Conservation (phyloP, 371 early-diverging fungal genomes). For the Mucor irregularis region DNA sequence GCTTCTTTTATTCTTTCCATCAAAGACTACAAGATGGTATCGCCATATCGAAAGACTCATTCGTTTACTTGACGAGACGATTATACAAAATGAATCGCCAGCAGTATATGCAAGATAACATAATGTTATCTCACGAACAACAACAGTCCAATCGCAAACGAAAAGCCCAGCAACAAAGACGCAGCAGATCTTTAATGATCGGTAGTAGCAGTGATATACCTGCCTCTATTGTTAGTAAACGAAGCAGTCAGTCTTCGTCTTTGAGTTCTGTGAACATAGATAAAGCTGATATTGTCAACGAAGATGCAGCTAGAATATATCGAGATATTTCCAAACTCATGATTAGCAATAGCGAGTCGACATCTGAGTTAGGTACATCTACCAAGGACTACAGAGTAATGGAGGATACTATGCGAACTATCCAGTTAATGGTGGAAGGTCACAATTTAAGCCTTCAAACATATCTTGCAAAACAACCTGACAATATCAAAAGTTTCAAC, state of each 20-base stretch:
- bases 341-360: constrained; percentile 24
- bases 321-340: constrained; percentile 24
- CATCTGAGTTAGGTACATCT: constrained; percentile 26
- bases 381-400: constrained; percentile 42
- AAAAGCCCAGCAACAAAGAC: neutral
- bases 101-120: constrained; percentile 23
- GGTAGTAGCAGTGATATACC: neutral
- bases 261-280: neutral
- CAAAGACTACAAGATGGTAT: constrained; percentile 44
- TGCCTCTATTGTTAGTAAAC: neutral
- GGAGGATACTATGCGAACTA: constrained; percentile 51
- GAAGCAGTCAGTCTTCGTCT: neutral
- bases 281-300: neutral
- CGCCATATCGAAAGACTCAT: constrained; percentile 42
- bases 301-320: neutral
- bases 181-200: neutral
- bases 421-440: constrained; percentile 61
- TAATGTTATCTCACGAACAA: neutral
- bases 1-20: constrained; percentile 61
- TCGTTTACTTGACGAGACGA: constrained; percentile 26
- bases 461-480: constrained; percentile 53
- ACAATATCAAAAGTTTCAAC: constrained; percentile 61
- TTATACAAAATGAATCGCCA: constrained; percentile 40
- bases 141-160: neutral
- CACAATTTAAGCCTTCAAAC: constrained; percentile 56